A percentile compares a stretch with the other conserved stretches of the same genome.
Conservation (phyloP, 371 early-diverging fungal species). For the Syncephalastrum racemosum region DNA sequence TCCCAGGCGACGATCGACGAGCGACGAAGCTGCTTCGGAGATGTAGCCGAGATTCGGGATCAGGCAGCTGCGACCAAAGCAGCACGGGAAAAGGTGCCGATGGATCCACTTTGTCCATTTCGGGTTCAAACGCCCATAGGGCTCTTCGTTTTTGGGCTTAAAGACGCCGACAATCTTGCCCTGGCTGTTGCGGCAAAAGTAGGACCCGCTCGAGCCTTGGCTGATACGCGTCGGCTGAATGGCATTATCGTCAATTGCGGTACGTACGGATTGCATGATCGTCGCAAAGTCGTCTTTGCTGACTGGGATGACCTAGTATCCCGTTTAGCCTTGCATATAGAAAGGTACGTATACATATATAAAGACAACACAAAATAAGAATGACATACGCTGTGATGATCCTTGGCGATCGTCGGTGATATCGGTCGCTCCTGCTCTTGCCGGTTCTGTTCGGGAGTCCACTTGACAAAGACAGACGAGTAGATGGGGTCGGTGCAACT, state of each 20-base stretch:
- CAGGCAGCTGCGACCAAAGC: constrained; percentile 86
- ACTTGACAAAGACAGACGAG: constrained; percentile 43
- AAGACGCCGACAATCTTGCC: constrained; percentile 86
- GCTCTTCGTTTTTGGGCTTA: constrained; percentile 95
- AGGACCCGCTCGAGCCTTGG: constrained; percentile 88
- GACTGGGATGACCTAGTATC: constrained; percentile 30
- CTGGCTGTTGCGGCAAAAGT: constrained; percentile 75
- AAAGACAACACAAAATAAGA: too few species aligned
- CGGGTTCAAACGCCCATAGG: constrained; percentile 87
- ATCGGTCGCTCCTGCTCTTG: constrained; percentile 5
- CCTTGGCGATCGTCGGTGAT: too few species aligned
- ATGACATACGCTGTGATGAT: too few species aligned
- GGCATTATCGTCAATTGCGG: constrained; percentile 63
- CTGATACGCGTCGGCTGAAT: constrained; percentile 71
- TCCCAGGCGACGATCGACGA: constrained; percentile 74
- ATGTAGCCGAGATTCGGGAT: constrained; percentile 90
- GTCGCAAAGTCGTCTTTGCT: constrained; percentile 49
- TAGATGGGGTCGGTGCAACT: constrained; percentile 33
- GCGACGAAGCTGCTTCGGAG: constrained; percentile 84
- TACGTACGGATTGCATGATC: constrained; percentile 69
- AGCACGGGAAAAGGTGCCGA: constrained; percentile 83
- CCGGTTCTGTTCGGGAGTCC: constrained; percentile 8
- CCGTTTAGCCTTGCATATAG: too few species aligned
- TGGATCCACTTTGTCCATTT: constrained; percentile 97
- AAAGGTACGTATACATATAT: too few species aligned